Base-by-base conservation (phyloP, 108 stramenopile genomes). In the Parmales sp. region DNA sequence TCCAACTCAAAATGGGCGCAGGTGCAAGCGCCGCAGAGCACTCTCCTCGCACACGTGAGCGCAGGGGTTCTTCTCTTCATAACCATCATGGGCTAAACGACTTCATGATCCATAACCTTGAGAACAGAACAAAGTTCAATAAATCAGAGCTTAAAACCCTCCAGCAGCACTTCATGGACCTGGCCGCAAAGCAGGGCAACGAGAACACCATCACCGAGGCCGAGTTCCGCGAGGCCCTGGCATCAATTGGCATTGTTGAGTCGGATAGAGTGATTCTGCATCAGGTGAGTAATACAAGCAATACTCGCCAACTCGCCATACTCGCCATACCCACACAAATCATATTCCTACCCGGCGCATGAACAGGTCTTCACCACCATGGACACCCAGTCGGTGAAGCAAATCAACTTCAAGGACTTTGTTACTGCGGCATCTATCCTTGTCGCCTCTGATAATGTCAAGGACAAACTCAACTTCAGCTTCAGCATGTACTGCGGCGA, bases 401-500 rank as follows among this genome's bases (percentile, higher is more conserved):
- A 64, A 39, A 23, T 64, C 38, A 64, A 64, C 64, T 64, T 64
- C 38, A 64, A 39, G 38, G 11, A 64, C 19, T 64, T 64, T 23
- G 18, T 38, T 11, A 39, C 64, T 9, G 22, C n/a, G 20, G 37
- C 38, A 7, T n/a, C n/a, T n/a, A 64, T 37, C 28, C 20, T 38
- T 18, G 39, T 64, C 38, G 19, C 39, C 18, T 22, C 18, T 5
- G 64, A 39, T 5, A 38, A 16, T 5, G 39, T 64, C 19, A 39
- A 64, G 64, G 64, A 64, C 38, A 64, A 64, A 39, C 64, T 64
- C 38, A 39, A 64, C 64, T 64, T 64, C 37, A 23, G 38, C 28
- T 64, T 64, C 64, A 39, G 20, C 20, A 16, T 64, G 7, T 64
- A 64, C 64, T 38, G 38, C 38, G 38, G 54, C 4, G 54, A 34